Conservation (phyloP, 306 rosid genomes). For the Biancaea sappan region DNA sequence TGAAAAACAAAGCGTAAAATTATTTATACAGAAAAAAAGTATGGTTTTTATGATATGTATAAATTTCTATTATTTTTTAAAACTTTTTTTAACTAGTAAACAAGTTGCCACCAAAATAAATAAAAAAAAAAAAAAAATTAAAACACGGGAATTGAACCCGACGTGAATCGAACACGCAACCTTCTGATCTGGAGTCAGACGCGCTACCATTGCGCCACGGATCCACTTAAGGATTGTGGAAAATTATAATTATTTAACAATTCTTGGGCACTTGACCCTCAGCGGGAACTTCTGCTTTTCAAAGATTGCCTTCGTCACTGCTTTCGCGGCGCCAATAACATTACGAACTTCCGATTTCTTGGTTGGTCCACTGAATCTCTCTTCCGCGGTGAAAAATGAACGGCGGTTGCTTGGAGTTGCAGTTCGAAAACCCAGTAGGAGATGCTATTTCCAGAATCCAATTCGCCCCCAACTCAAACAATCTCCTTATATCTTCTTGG, state of each 20-base stretch:
- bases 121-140: neutral
- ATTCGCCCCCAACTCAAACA: slow-evolving; percentile 67
- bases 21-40: too few relatives aligned
- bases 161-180: slow-evolving; percentile 39
- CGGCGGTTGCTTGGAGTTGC: slow-evolving; percentile 32
- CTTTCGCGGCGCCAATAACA: neutral
- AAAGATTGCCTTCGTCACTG: neutral
- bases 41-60: too few relatives aligned
- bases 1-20: too few relatives aligned
- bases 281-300: too few relatives aligned
- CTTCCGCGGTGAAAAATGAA: slow-evolving; percentile 35
- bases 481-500: slow-evolving; percentile 84
- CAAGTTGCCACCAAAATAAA: neutral
- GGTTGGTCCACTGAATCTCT: neutral
- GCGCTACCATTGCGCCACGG: slow-evolving; percentile 43
- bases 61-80: too few relatives aligned
- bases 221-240: too few relatives aligned
- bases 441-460: slow-evolving; percentile 64
- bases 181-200: slow-evolving; percentile 38
- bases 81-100: too few relatives aligned
- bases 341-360: neutral
- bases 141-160: neutral
- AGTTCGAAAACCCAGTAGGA: slow-evolving; percentile 42
- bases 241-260: too few relatives aligned
- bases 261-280: too few relatives aligned